Percentiles rank a stretch among this genome's conserved stretches.
Conservation (phyloP, 148 eudicot genomes). For the Arbutus unedo region DNA sequence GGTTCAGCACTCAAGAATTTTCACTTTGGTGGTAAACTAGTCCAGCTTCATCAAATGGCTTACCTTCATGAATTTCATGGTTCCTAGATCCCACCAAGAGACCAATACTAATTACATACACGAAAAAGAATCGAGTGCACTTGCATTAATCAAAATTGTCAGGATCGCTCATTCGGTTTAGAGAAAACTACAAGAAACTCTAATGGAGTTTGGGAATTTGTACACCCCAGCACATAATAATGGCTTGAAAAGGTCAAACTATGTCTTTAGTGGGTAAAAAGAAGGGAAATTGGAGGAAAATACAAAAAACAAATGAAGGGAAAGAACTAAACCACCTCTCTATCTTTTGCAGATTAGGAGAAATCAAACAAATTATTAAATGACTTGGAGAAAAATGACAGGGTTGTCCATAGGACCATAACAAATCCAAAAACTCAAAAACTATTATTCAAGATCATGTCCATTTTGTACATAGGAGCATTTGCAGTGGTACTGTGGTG, state of each 20-base stretch:
- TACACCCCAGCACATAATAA: neutral
- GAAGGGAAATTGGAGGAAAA: no score
- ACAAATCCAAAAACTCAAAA: no score
- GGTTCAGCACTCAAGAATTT: neutral
- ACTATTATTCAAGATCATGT: neutral
- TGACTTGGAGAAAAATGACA: no score
- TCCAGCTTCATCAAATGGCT: slow-evolving; percentile 10
- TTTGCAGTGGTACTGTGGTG: neutral
- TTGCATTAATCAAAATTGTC: neutral
- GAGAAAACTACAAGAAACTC: neutral
- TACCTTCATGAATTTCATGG: neutral
- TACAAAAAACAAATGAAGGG: no score
- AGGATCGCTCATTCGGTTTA: neutral
- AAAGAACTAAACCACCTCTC: no score
- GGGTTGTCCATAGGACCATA: no score
- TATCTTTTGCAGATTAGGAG: no score
- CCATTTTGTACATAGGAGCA: neutral
- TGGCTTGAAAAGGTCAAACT: no score
- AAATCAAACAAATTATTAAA: no score
- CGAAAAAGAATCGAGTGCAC: neutral
- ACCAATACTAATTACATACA: neutral
- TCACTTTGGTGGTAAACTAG: neutral
- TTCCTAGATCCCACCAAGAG: slow-evolving; percentile 6
- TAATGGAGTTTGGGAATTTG: neutral
- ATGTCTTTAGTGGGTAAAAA: neutral